Conservation (phyloP, 805 yeast genomes). For the Kuraishia piskuri region DNA sequence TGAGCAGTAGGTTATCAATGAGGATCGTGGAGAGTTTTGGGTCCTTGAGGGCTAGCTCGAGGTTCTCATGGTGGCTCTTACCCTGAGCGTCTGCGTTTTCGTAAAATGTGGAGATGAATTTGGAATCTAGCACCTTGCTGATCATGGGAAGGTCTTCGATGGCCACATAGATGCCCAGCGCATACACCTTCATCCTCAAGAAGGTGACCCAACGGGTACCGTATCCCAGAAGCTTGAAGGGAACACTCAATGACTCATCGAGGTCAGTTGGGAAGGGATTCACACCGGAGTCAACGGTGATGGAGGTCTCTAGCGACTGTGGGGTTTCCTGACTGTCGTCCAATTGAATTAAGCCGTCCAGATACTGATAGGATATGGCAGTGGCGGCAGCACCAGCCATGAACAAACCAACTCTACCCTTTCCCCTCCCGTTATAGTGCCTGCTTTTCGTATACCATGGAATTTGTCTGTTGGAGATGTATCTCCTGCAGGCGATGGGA, state of each 20-base stretch:
- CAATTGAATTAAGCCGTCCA: neutral
- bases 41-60: conserved; percentile 38
- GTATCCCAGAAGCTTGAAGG: conserved; percentile 58
- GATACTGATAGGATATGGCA: neutral
- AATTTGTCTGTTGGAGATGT: neutral
- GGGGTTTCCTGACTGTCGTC: neutral
- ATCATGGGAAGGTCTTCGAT: conserved; percentile 40
- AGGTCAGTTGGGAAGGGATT: conserved; percentile 19
- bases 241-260: conserved; percentile 9
- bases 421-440: too few species aligned
- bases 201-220: conserved; percentile 85
- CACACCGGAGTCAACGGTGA: conserved; percentile 18
- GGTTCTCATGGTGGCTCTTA: conserved; percentile 27
- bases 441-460: neutral
- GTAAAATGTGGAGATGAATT: conserved; percentile 25
- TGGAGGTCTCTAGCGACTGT: neutral
- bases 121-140: conserved; percentile 32
- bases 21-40: conserved; percentile 42
- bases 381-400: neutral
- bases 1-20: conserved; percentile 46
- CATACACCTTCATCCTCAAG: conserved; percentile 75
- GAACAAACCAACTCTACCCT: neutral
- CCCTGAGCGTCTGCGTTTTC: conserved; percentile 15
- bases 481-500: neutral
- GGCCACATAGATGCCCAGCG: conserved; percentile 74